phyloP scores from a whole-genome alignment of 2,329 filamentous ascomycete species.

The Beauveria asiatica region DNA sequence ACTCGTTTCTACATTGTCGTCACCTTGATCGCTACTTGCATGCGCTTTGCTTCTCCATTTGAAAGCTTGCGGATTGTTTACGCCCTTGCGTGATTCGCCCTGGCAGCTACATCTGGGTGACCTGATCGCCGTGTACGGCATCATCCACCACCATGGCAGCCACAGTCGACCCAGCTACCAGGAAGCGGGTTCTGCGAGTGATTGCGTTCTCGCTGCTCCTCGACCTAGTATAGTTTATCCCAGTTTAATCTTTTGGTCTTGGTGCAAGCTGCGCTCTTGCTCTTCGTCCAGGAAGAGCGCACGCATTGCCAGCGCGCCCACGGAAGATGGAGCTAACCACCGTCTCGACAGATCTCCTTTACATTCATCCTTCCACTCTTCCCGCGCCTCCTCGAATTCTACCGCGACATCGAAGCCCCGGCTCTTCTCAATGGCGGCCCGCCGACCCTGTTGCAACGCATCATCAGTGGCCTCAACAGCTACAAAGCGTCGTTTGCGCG shows the following conservation, averaged over 20 bases:
- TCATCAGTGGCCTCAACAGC: constrained; percentile 76
- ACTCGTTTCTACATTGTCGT: too few species aligned
- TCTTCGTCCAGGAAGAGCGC: too few species aligned
- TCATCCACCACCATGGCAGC: constrained; percentile 27
- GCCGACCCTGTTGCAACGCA: constrained; percentile 63
- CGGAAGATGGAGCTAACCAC: constrained; percentile 1
- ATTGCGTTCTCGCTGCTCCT: constrained; percentile 83
- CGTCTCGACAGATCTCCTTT: constrained; percentile 69
- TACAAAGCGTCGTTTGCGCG: constrained; percentile 92
- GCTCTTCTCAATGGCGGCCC: constrained; percentile 35
- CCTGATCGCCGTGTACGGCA: background rate
- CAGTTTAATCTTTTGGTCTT: background rate
- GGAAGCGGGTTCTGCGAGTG: constrained; percentile 78
- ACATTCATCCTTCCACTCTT: constrained; percentile 97
- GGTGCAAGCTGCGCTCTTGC: background rate
- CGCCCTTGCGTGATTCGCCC: background rate
- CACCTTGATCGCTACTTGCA: too few species aligned
- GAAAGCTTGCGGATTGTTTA: too few species aligned
- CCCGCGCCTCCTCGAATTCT: constrained; percentile 91
- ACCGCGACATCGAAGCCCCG: constrained; percentile 70
- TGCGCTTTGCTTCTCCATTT: too few species aligned
- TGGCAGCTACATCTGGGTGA: background rate
- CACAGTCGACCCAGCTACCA: constrained; percentile 42
- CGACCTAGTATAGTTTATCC: constrained; percentile 60
- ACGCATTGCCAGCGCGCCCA: too few species aligned